These are phyloP conservation scores for Phialophora verrucosa DNA, from an alignment of 2,329 filamentous ascomycete genomes.

Conservation along the genomic window DNA sequence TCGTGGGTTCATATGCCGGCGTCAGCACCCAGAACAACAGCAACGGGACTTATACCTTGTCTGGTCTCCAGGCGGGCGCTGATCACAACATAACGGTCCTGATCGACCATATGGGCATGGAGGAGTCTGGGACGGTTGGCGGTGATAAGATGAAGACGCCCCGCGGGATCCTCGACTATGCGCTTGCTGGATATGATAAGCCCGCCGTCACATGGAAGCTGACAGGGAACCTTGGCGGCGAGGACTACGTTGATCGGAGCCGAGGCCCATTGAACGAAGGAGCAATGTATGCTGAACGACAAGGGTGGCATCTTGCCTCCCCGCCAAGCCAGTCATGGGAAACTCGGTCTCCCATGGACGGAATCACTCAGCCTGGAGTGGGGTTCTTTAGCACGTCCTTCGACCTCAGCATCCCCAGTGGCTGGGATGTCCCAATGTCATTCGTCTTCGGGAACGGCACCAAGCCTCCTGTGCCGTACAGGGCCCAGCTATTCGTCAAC, in stretches of 20 bases:
- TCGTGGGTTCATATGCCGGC: slow-evolving; percentile 69
- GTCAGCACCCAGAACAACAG: slow-evolving; percentile 56
- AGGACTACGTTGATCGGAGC: slow-evolving; percentile 58
- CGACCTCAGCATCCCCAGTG: slow-evolving; percentile 55
- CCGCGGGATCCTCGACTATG: slow-evolving; percentile 59
- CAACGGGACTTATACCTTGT: slow-evolving; percentile 64
- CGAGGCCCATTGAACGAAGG: slow-evolving; percentile 65
- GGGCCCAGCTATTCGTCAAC: slow-evolving; percentile 73
- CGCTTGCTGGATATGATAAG: slow-evolving; percentile 48
- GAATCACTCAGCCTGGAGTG: slow-evolving; percentile 56
- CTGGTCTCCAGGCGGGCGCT: slow-evolving; percentile 56
- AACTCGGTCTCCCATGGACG: slow-evolving; percentile 44
- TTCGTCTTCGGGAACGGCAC: slow-evolving; percentile 52
- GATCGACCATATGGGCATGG: slow-evolving; percentile 74
- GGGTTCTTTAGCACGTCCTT: slow-evolving; percentile 60
- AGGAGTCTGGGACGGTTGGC: slow-evolving; percentile 69
- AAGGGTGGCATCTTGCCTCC: slow-evolving; percentile 61
- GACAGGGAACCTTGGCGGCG: slow-evolving; percentile 64
- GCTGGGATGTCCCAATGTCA: slow-evolving; percentile 62
- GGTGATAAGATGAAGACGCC: slow-evolving; percentile 66
- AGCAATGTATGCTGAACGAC: slow-evolving; percentile 60
- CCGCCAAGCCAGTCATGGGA: slow-evolving; percentile 42
- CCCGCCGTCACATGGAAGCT: slow-evolving; percentile 58
- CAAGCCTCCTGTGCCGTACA: slow-evolving; percentile 50
- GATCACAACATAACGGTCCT: slow-evolving; percentile 70